Percentiles rank a stretch among this genome's conserved stretches.
phyloP scores from a whole-genome alignment of 139 green algal species.

The Zygnema cylindricum region DNA sequence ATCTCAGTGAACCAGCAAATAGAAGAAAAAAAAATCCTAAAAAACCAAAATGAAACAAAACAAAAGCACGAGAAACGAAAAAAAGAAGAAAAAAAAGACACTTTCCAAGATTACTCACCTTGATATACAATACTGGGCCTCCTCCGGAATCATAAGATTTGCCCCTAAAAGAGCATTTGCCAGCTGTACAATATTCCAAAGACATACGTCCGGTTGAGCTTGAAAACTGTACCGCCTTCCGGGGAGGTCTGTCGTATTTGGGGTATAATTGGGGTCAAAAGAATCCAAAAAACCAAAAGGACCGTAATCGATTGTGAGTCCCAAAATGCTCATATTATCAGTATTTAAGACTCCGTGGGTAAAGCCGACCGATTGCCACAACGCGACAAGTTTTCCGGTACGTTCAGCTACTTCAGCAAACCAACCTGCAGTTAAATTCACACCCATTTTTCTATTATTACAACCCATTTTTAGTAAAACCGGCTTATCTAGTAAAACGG shows the following conservation, averaged over 20 bases:
- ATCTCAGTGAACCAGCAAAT: too few relatives aligned
- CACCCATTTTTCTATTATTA: neutral
- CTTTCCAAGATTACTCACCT: conserved; percentile 11
- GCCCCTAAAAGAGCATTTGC: conserved; percentile 49
- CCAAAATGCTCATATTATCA: conserved; percentile 92
- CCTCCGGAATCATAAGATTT: conserved; percentile 30
- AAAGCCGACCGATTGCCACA: conserved; percentile 79
- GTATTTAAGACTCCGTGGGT: conserved; percentile 91
- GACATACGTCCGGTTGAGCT: conserved; percentile 57
- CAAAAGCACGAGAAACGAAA: too few relatives aligned
- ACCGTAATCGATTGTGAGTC: conserved; percentile 81
- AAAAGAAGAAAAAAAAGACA: neutral
- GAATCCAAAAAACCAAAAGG: conserved; percentile 85
- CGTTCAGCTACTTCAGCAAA: conserved; percentile 68
- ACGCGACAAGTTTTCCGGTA: conserved; percentile 79
- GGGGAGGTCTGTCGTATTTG: conserved; percentile 87
- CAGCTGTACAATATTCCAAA: conserved; percentile 66
- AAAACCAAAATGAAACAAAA: too few relatives aligned
- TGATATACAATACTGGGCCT: conserved; percentile 45
- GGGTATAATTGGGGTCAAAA: conserved; percentile 92
- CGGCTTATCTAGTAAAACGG: too few relatives aligned
- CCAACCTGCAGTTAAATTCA: conserved; percentile 39
- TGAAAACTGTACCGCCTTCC: conserved; percentile 57
- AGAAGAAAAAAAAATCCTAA: neutral
- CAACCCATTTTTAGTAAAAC: too few relatives aligned